These are phyloP conservation scores for Endotrypanum monterogeii DNA, from an alignment of 208 protist species.

Conservation along the genomic window DNA sequence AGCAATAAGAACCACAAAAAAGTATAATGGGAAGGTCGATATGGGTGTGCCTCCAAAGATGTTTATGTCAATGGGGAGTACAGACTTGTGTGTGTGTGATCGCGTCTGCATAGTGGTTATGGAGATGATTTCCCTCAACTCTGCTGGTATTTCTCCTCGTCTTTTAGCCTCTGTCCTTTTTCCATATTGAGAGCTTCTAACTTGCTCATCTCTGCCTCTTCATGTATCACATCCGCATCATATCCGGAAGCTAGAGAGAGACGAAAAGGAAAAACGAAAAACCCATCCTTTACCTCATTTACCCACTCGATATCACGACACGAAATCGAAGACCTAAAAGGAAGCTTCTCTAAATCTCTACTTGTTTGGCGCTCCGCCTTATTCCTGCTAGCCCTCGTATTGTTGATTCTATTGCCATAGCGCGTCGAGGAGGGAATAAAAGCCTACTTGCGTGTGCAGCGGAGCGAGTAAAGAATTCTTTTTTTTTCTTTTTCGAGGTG, in stretches of 20 bases:
- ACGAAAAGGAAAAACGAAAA: neutral
- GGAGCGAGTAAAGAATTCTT: neutral
- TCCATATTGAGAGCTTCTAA: neutral
- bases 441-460: neutral
- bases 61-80: neutral
- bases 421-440: neutral
- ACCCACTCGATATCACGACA: constrained; percentile 1
- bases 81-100: neutral
- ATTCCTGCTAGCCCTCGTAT: neutral
- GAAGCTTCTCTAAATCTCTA: neutral
- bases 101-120: neutral
- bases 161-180: constrained; percentile 1
- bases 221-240: neutral
- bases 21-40: neutral
- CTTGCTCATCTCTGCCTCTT: neutral
- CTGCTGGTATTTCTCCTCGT: neutral
- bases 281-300: neutral
- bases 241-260: neutral
- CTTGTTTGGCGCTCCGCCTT: neutral
- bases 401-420: neutral
- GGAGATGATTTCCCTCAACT: neutral
- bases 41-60: neutral
- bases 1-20: neutral
- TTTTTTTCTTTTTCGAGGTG: neutral
- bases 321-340: neutral